Percentiles rank a stretch among this genome's conserved stretches.
These are phyloP conservation scores for Euryodendron excelsum DNA, from an alignment of 148 eudicot species.

Conservation along the genomic window DNA sequence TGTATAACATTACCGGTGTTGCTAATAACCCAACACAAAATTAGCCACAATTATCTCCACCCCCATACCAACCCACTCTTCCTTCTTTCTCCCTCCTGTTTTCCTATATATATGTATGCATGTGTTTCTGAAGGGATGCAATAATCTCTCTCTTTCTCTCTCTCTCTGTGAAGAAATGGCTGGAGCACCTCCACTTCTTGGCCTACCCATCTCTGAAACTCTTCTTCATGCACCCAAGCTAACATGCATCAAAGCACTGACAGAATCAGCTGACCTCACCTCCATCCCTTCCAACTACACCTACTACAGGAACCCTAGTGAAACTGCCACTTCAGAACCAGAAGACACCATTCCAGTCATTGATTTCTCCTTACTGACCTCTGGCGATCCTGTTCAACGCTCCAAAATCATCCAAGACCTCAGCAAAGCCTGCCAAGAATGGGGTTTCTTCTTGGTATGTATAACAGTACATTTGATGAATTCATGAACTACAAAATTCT, in stretches of 20 bases:
- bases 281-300: constrained; percentile 24
- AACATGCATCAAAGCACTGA: constrained; percentile 12
- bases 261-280: constrained; percentile 17
- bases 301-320: not conserved
- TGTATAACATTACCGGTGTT: too few relatives aligned
- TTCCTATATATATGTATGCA: not conserved
- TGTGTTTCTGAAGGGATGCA: not conserved
- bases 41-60: too few relatives aligned
- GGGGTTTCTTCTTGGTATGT: constrained; percentile 61
- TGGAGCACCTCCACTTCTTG: too few relatives aligned
- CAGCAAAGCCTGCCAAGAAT: constrained; percentile 44
- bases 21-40: too few relatives aligned
- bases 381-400: constrained; percentile 28
- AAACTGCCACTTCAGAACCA: constrained; percentile 8
- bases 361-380: constrained; percentile 43
- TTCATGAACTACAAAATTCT: too few relatives aligned
- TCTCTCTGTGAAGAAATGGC: too few relatives aligned
- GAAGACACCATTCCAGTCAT: constrained; percentile 39
- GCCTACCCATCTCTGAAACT: too few relatives aligned
- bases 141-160: too few relatives aligned
- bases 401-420: constrained; percentile 38
- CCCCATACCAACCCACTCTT: too few relatives aligned
- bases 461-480: not conserved
- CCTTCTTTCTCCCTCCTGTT: not conserved
- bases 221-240: not conserved